These are phyloP conservation scores for Calocybe cyanea DNA, from an alignment of 768 basidiomycete species.

Conservation along the genomic window DNA sequence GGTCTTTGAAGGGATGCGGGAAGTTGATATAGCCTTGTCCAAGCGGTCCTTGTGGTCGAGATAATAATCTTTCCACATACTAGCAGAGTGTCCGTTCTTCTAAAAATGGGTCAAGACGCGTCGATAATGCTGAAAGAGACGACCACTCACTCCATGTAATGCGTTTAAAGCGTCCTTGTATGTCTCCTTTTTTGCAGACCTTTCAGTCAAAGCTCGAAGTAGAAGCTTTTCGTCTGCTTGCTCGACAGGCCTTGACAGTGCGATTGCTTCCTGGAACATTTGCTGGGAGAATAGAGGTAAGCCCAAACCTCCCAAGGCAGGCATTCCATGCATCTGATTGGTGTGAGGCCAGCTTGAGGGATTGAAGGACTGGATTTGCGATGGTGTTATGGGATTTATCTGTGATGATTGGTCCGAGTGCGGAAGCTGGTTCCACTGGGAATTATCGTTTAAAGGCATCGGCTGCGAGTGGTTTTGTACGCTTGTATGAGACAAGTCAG, in stretches of 20 bases:
- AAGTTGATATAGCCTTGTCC: conserved; percentile 41
- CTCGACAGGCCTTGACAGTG: conserved; percentile 50
- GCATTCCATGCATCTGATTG: conserved; percentile 33
- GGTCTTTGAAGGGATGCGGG: conserved; percentile 22
- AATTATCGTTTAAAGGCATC: conserved; percentile 11
- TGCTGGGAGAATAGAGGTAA: conserved; percentile 47
- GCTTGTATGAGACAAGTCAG: conserved; percentile 23
- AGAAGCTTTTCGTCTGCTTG: conserved; percentile 58
- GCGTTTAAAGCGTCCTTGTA: conserved; percentile 67
- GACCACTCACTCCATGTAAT: conserved; percentile 55
- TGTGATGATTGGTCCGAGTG: conserved; percentile 14
- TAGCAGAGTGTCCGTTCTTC: conserved; percentile 51
- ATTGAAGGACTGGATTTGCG: conserved; percentile 30
- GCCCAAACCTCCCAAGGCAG: conserved; percentile 28
- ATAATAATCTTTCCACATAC: conserved; percentile 79
- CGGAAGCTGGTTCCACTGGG: conserved; percentile 26
- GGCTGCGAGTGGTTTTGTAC: conserved; percentile 23
- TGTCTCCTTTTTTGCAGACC: conserved; percentile 38
- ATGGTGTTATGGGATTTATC: conserved; percentile 21
- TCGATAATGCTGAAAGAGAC: conserved; percentile 2
- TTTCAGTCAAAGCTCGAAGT: conserved; percentile 42
- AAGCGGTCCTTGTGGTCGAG: conserved; percentile 64
- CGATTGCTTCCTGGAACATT: conserved; percentile 52
- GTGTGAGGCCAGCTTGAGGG: conserved; percentile 23
- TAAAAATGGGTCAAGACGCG: conserved; percentile 22